These are phyloP conservation scores for Hypomyces perniciosus DNA, from an alignment of 2,329 filamentous ascomycete species.

Conservation along the genomic window DNA sequence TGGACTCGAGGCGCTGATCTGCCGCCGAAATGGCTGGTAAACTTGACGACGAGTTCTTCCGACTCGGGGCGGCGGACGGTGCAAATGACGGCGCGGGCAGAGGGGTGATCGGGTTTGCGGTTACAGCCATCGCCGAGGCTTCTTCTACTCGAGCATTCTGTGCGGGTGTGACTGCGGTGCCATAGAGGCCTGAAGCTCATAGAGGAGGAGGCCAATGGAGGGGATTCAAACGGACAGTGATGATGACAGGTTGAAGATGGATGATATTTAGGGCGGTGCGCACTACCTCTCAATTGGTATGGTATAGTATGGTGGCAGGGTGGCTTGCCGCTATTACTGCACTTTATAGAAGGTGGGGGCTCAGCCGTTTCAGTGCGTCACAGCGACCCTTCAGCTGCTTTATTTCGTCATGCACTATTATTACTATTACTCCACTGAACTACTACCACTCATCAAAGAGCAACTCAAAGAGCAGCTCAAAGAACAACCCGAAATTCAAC, in stretches of 20 bases:
- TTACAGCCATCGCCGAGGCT: slow-evolving; percentile 19
- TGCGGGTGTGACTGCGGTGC: neutral
- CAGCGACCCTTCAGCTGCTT: no score
- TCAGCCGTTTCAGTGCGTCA: no score
- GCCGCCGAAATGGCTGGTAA: neutral
- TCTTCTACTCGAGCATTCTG: slow-evolving; percentile 5
- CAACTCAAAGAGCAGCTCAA: neutral
- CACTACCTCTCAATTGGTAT: neutral
- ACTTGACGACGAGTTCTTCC: slow-evolving; percentile 1
- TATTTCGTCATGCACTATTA: no score
- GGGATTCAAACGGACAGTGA: neutral
- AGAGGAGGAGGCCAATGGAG: neutral
- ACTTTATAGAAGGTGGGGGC: no score
- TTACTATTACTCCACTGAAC: no score
- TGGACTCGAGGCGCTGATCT: slow-evolving; percentile 1
- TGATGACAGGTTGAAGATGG: neutral
- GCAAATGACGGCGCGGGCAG: slow-evolving; percentile 13
- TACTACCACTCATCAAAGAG: no score
- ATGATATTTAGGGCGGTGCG: neutral
- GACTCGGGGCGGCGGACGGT: neutral
- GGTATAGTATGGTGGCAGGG: neutral
- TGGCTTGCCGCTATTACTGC: neutral
- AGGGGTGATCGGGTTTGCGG: slow-evolving; percentile 19
- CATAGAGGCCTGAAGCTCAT: no score
- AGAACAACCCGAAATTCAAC: slow-evolving; percentile 25